Evolutionary conservation across 2,329 filamentous ascomycete genomes (phyloP), one percentile per base, ranked within the genome.

Genomic region (Fusarium praegraminearum): DNA sequence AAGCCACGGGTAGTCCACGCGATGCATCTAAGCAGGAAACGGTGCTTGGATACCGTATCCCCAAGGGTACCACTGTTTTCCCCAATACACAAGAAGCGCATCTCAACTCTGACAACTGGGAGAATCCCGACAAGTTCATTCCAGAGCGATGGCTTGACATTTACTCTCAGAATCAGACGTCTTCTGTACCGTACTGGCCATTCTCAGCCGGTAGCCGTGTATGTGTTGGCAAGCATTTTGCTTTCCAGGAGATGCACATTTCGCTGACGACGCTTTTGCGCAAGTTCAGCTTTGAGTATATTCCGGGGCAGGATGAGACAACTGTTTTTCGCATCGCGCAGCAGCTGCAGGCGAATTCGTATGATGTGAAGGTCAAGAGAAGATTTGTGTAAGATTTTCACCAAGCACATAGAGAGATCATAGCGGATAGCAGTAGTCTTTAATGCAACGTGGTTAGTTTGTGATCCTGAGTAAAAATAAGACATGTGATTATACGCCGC

Each of bases 311-410:
- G 12, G 45, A 57, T 33, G 54, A 57, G 10, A 51, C 54, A 2
- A 57, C 54, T 9, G 54, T 57, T 12, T 57, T 57, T 38, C 54
- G 54, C 13, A 51, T 57, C 10, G 54, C 54, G 18, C 54, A 57
- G 20, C 54, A 57, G 16, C 12, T 57, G 5, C 24, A 50, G 6
- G 20, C 54, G 6, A 47, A 57, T n/a, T 26, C 26, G 13, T 57
- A 57, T 5, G 18, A 57, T 20, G 45, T 51, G 18, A 24, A 40
- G 20, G 54, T 57, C 2, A 57, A 57, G 28, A 41, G 26, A 28
- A 33, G 54, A 11, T 20, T 41, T 15, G 15, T 15, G 15, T 28
- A 13, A 24, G n/a, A 13, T 4, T 22, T 12, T 9, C 12, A 13
- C 9, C 1, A 4, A 22, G 8, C n/a, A 13, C 12, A 13, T 6